Percentiles rank a stretch among this genome's conserved stretches.
phyloP scores from a whole-genome alignment of 108 stramenopile species.

The Fragilaria radians region DNA sequence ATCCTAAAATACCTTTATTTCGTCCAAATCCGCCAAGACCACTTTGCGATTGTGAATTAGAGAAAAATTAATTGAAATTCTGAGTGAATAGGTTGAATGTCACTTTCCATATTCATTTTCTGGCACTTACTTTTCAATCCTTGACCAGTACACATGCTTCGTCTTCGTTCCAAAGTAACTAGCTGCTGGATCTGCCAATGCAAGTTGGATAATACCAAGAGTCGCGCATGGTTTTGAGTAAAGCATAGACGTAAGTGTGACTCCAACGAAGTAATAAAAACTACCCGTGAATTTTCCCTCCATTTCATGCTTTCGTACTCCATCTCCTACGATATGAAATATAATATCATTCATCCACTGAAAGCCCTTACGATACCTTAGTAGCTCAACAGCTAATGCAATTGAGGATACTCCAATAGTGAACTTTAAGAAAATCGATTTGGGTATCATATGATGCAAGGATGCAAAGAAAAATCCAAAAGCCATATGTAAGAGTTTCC shows the following conservation, averaged over 20 bases:
- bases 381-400: slow-evolving; percentile 52
- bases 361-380: slow-evolving; percentile 70
- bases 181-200: slow-evolving; percentile 75
- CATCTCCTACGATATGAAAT: slow-evolving; percentile 50
- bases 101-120: too few species aligned
- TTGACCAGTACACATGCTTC: slow-evolving; percentile 74
- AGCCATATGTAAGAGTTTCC: slow-evolving; percentile 64
- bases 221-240: slow-evolving; percentile 61
- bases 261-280: slow-evolving; percentile 80
- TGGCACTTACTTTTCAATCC: slow-evolving; percentile 63
- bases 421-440: slow-evolving; percentile 40
- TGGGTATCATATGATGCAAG: slow-evolving; percentile 67
- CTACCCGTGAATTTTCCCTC: slow-evolving; percentile 82
- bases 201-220: slow-evolving; percentile 71
- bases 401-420: slow-evolving; percentile 40
- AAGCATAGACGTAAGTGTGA: slow-evolving; percentile 48
- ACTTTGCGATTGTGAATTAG: slow-evolving; percentile 12
- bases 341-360: slow-evolving; percentile 71
- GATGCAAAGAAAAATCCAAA: slow-evolving; percentile 75
- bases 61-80: too few species aligned
- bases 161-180: slow-evolving; percentile 71
- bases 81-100: too few species aligned
- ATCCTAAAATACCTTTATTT: slow-evolving; percentile 80
- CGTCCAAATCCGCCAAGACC: slow-evolving; percentile 76
- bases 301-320: slow-evolving; percentile 79